Percentiles rank a stretch among this genome's conserved stretches.
phyloP scores from a whole-genome alignment of 129 eudicot genomes.

The Flaveria linearis region DNA sequence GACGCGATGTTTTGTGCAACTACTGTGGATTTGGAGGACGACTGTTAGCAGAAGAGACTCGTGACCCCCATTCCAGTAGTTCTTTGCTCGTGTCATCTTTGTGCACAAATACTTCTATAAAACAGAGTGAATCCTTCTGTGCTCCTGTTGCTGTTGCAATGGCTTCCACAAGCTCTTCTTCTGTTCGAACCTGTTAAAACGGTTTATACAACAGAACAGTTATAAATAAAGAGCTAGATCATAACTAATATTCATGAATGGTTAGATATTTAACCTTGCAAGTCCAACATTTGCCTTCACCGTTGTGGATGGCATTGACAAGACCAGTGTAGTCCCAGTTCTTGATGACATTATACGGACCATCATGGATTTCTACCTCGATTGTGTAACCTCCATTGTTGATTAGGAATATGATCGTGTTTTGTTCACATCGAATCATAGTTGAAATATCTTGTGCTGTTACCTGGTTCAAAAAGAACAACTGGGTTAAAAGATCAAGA shows the following conservation, averaged over 20 bases:
- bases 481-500: neutral
- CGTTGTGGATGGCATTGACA: conserved; percentile 78
- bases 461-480: conserved; percentile 33
- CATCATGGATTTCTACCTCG: conserved; percentile 96
- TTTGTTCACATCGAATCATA: conserved; percentile 37
- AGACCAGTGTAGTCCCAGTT: conserved; percentile 87
- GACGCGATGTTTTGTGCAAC: neutral
- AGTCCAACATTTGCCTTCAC: conserved; percentile 88
- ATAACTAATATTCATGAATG: neutral
- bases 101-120: conserved; percentile 78
- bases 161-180: conserved; percentile 74
- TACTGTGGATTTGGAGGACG: conserved; percentile 87
- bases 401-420: conserved; percentile 46
- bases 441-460: conserved; percentile 44
- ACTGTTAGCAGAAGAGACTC: conserved; percentile 81
- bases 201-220: neutral
- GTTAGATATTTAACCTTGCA: conserved; percentile 51
- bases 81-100: conserved; percentile 94
- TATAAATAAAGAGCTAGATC: neutral
- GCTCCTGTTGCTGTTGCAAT: conserved; percentile 53
- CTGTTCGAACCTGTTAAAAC: conserved; percentile 59
- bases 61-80: conserved; percentile 90
- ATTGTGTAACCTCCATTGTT: conserved; percentile 96
- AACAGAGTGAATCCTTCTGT: conserved; percentile 70
- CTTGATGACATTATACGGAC: conserved; percentile 91